phyloP scores from a whole-genome alignment of 441 rosid genomes.

The Theobroma grandiflorum region DNA sequence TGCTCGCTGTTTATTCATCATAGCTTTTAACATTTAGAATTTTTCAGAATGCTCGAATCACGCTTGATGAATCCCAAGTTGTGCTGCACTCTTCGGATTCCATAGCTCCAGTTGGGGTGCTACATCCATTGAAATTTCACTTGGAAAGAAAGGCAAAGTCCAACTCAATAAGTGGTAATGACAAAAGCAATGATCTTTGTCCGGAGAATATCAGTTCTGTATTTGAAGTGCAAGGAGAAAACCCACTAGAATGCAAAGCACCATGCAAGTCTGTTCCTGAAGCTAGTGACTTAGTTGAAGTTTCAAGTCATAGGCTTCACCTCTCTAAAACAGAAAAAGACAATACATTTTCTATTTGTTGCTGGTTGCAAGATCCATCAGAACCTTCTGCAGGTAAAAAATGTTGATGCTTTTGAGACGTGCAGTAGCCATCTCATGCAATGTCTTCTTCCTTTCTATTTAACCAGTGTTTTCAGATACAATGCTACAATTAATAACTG shows the following conservation, averaged over 20 bases:
- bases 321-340: conserved; percentile 62
- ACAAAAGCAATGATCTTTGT: conserved; percentile 29
- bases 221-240: conserved; percentile 69
- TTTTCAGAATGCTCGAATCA: conserved; percentile 79
- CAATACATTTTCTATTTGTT: conserved; percentile 71
- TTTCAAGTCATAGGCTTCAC: conserved; percentile 47
- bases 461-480: conserved; percentile 19
- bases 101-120: conserved; percentile 92
- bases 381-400: conserved; percentile 68
- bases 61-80: conserved; percentile 81
- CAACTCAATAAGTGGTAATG: conserved; percentile 29
- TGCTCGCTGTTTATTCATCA: conserved; percentile 6
- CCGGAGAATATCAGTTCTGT: conserved; percentile 53
- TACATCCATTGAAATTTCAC: conserved; percentile 82
- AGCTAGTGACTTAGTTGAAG: conserved; percentile 46
- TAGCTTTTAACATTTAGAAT: conserved; percentile 34
- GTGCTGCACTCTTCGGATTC: conserved; percentile 83
- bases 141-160: conserved; percentile 65
- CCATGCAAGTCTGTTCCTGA: conserved; percentile 39
- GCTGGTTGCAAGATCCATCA: conserved; percentile 73
- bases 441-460: conserved; percentile 1
- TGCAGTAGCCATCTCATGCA: conserved; percentile 10
- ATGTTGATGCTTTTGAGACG: background rate
- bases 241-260: conserved; percentile 42
- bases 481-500: background rate